These are phyloP conservation scores for Orbilia quercus DNA, from an alignment of 2,329 filamentous ascomycete genomes.

Conservation along the genomic window DNA sequence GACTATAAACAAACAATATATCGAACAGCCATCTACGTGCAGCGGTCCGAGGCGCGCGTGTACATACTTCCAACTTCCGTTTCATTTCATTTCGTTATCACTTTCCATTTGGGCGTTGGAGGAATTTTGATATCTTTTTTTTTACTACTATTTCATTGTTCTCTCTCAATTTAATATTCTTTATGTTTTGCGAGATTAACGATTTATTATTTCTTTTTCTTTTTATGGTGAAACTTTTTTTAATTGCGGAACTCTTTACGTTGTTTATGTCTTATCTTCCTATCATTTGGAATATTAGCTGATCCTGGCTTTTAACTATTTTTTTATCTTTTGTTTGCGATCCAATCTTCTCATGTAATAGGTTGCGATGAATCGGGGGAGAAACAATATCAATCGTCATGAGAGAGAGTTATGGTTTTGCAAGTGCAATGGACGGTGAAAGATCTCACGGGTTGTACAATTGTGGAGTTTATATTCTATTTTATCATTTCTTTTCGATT, in stretches of 20 bases:
- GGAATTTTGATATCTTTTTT: slow-evolving; percentile 34
- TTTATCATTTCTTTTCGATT: too few relatives aligned
- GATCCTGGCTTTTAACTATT: slow-evolving; percentile 3
- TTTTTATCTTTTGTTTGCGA: neutral
- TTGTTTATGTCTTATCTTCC: neutral
- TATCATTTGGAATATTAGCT: slow-evolving; percentile 14
- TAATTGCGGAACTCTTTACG: neutral
- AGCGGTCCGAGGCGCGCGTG: slow-evolving; percentile 53
- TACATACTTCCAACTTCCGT: slow-evolving; percentile 38
- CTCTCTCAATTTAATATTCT: slow-evolving; percentile 8
- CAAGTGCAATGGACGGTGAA: neutral
- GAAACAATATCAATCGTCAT: slow-evolving; percentile 14
- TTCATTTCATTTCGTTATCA: slow-evolving; percentile 13
- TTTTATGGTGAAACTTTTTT: too few relatives aligned
- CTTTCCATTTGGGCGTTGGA: slow-evolving; percentile 55
- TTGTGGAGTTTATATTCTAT: too few relatives aligned
- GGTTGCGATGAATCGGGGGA: slow-evolving; percentile 41
- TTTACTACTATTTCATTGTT: neutral
- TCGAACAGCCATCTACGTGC: slow-evolving; percentile 33
- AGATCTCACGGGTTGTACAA: neutral
- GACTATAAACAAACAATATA: neutral
- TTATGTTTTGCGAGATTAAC: neutral
- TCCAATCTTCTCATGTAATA: slow-evolving; percentile 43
- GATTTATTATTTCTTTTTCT: neutral
- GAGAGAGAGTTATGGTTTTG: neutral